Base-by-base conservation (phyloP, 2,329 filamentous ascomycete species). In the Colletotrichum aenigma region DNA sequence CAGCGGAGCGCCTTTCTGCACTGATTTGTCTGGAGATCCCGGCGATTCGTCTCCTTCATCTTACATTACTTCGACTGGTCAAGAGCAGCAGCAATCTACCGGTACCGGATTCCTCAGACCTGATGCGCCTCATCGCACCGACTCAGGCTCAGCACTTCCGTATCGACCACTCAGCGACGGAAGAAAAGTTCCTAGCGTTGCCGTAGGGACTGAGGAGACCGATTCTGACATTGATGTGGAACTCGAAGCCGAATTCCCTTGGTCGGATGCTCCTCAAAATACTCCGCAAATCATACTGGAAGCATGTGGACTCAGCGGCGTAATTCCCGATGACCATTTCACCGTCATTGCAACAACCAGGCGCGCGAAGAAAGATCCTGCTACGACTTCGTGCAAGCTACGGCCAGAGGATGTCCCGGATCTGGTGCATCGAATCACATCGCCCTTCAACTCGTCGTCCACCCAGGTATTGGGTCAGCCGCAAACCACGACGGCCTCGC, bases 1-100 rank as follows among this genome's bases (percentile, higher is more conserved):
- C 82, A 95, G 90, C 76, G 94, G 94, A 30, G 93, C 94, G 2
- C 91, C 91, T 0, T 98, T 97, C 82, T 97, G 93, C 82, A 96
- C 93, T 2, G 95, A 98, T 82, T 85, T 97, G 5, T 94, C 93
- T 18, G 93, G 93, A 3, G 93, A 96, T 79, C 86, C 86, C 13
- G 88, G 88, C 3, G 88, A 89, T 26, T 76, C 83, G 2, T 89
- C 87, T 0, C 87, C 88, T 2, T 82, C 87, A 3, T 88, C 89
- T 2, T 87, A 90, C 74, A 84, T 89, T 83, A 85, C 86, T 6
- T 88, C 87, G n/a, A 85, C 85, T 12, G 86, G 84, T 2, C 84
- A 86, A 70, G 85, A 85, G 48, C 79, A 83, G 28, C 74, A 81
- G 38, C 73, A 81, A 7, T 75, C 76, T 12, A 62, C 80, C 78